Conservation (phyloP, 164 flowering plant genomes). For the Santalum album region DNA sequence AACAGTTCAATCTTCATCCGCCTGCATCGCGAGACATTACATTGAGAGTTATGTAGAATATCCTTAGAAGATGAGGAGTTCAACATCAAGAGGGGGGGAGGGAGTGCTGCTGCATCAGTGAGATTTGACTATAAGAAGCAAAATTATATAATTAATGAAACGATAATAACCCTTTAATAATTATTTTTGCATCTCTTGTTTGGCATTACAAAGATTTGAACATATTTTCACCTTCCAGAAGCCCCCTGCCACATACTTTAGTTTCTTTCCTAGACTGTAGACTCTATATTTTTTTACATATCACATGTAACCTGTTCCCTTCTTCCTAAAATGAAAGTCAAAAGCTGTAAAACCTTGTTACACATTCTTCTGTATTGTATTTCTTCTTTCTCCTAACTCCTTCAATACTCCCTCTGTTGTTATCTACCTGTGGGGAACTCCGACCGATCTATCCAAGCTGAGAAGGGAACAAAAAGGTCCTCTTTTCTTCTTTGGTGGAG, state of each 20-base stretch:
- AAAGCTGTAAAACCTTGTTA: slow-evolving; percentile 8
- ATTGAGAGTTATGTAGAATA: no score
- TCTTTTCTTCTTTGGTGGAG: no score
- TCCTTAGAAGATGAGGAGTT: no score
- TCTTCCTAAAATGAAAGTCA: background rate
- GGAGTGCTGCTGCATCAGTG: no score
- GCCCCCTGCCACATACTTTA: background rate
- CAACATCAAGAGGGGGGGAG: no score
- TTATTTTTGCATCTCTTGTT: slow-evolving; percentile 13
- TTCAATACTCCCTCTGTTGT: slow-evolving; percentile 8
- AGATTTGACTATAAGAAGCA: no score
- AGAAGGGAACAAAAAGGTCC: background rate
- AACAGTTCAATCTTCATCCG: no score
- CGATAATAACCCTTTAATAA: background rate
- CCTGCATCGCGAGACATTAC: no score
- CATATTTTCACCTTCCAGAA: slow-evolving; percentile 11
- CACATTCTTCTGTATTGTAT: background rate
- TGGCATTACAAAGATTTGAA: slow-evolving; percentile 20
- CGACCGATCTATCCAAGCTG: background rate
- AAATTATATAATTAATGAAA: no score
- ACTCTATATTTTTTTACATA: slow-evolving; percentile 15
- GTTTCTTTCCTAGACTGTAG: slow-evolving; percentile 16
- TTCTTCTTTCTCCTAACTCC: background rate
- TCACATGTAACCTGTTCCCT: no score
- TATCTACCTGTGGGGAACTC: slow-evolving; percentile 25